Evolutionary conservation across 192 early-diverging fungal species (phyloP).

Genomic region (Rhizophagus clarus): DNA sequence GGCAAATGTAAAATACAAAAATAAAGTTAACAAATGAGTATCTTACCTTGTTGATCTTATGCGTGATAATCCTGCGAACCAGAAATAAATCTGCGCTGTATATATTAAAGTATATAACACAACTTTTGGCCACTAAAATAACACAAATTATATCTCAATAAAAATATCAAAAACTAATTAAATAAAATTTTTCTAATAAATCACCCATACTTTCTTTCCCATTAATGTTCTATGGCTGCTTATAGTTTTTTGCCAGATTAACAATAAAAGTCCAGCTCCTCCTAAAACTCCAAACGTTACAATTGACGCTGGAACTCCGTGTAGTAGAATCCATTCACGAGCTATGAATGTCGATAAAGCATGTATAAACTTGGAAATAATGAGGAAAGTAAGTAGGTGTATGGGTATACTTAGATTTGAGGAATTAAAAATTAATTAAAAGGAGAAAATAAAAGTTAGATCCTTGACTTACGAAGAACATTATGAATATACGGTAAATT

Average conservation of each 20-base stretch:
- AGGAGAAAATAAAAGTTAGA: not conserved
- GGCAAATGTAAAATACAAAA: not conserved
- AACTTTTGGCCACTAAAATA: constrained; percentile 13
- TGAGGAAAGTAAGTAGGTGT: not conserved
- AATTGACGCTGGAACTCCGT: constrained; percentile 2
- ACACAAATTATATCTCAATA: not conserved
- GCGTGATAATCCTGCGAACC: constrained; percentile 39
- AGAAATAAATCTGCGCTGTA: constrained; percentile 42
- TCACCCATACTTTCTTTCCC: not conserved
- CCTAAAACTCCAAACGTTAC: constrained; percentile 18
- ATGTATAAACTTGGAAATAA: constrained; percentile 4
- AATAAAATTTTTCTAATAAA: not conserved
- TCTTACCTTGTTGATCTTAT: not conserved
- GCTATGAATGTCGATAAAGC: constrained; percentile 10
- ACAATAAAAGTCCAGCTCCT: not conserved
- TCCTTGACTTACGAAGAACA: not conserved
- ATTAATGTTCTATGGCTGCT: not conserved
- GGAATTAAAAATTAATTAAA: not conserved
- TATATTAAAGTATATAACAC: constrained; percentile 13
- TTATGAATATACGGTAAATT: not conserved
- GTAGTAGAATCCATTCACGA: constrained; percentile 17
- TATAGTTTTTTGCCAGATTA: not conserved
- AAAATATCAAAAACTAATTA: not conserved
- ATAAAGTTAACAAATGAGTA: not conserved
- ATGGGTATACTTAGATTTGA: constrained; percentile 15